Conservation (phyloP, 306 rosid species). For the Casuarina equisetifolia region DNA sequence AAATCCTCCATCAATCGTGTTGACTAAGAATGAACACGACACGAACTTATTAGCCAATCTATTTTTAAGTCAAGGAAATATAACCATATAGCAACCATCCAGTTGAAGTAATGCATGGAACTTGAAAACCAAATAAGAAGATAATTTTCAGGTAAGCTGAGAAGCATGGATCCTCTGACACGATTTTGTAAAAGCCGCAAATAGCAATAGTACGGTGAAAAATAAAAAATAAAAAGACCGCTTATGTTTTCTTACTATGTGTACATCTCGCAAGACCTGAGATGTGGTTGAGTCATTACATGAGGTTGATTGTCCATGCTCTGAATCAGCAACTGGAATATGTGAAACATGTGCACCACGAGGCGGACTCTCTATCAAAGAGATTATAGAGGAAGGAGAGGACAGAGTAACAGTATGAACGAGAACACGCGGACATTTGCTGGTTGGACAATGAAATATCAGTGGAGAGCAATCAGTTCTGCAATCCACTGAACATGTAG, state of each 20-base stretch:
- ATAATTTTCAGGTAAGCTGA: background rate
- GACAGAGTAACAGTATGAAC: constrained; percentile 50
- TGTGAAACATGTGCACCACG: constrained; percentile 52
- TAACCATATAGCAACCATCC: constrained; percentile 1
- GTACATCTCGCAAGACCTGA: constrained; percentile 52
- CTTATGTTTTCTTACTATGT: constrained; percentile 59
- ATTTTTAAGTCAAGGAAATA: background rate
- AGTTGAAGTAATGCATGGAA: background rate
- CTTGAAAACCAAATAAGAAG: background rate
- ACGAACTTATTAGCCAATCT: constrained; percentile 22
- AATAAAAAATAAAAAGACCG: constrained; percentile 5
- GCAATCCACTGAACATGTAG: constrained; percentile 30
- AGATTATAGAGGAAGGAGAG: constrained; percentile 58
- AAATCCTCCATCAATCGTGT: constrained; percentile 68
- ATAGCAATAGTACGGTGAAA: background rate
- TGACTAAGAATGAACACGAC: constrained; percentile 46
- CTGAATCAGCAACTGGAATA: constrained; percentile 48
- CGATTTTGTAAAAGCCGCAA: constrained; percentile 3
- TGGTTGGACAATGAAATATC: constrained; percentile 24
- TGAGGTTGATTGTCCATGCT: constrained; percentile 37
- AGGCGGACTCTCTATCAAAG: constrained; percentile 45
- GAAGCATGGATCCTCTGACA: background rate
- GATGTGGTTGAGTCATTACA: constrained; percentile 45
- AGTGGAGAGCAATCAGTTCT: constrained; percentile 30
- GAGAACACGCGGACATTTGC: constrained; percentile 19